Evolutionary conservation across 2,329 filamentous ascomycete species (phyloP).

Genomic region (Beauveria australis): DNA sequence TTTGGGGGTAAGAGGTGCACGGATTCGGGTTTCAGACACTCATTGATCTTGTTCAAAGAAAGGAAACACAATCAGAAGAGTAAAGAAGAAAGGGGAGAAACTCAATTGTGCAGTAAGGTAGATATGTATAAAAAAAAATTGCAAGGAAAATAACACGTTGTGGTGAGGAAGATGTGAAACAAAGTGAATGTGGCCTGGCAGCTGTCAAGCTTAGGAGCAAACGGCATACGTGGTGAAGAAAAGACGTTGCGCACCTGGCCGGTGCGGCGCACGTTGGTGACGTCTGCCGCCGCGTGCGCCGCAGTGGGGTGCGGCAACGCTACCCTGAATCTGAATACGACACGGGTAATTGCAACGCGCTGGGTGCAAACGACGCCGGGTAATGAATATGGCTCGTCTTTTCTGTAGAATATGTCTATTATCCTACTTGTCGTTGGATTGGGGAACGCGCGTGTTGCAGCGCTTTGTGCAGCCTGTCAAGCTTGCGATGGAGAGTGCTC

Average conservation of each 20-base stretch:
- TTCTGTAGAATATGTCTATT: too few species aligned
- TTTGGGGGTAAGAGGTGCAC: background rate
- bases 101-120: background rate
- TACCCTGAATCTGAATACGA: background rate
- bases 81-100: background rate
- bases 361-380: too few species aligned
- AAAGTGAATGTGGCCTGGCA: slow-evolving; percentile 4
- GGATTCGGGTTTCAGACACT: background rate
- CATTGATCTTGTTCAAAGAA: background rate
- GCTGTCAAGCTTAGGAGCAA: slow-evolving; percentile 6
- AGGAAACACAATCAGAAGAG: background rate
- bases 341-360: background rate
- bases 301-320: background rate
- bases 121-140: background rate
- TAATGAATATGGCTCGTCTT: too few species aligned
- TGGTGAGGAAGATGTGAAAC: background rate
- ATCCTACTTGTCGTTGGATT: too few species aligned
- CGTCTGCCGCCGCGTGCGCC: background rate
- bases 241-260: background rate
- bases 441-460: too few species aligned
- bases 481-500: too few species aligned
- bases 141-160: background rate
- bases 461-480: too few species aligned
- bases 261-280: background rate
- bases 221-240: slow-evolving; percentile 6